Conservation (phyloP, 2,329 filamentous ascomycete species). For the Epichloe hybrida region DNA sequence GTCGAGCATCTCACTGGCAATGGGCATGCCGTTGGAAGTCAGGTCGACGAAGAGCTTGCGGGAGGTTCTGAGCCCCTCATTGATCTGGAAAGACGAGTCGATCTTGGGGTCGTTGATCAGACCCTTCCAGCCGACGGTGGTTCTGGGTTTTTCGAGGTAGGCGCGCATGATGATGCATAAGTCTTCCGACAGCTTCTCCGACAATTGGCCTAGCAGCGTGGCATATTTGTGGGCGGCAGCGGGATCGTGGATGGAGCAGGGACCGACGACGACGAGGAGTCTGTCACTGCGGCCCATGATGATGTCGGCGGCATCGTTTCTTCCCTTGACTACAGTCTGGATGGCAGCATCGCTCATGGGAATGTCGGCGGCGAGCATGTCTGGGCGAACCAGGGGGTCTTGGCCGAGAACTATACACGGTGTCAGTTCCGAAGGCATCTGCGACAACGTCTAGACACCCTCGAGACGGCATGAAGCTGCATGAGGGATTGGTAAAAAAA, state of each 20-base stretch:
- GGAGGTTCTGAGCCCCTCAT: slow-evolving; percentile 87
- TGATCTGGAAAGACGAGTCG: slow-evolving; percentile 94
- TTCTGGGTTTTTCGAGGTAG: slow-evolving; percentile 97
- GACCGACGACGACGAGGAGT: slow-evolving; percentile 85
- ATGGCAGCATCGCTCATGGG: slow-evolving; percentile 52
- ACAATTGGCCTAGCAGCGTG: slow-evolving; percentile 58
- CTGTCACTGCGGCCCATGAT: slow-evolving; percentile 72
- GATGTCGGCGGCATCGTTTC: slow-evolving; percentile 56
- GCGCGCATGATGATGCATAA: slow-evolving; percentile 93
- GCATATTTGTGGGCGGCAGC: slow-evolving; percentile 80
- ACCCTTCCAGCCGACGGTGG: slow-evolving; percentile 97
- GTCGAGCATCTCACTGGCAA: slow-evolving; percentile 96
- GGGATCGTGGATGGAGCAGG: slow-evolving; percentile 96
- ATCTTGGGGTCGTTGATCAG: slow-evolving; percentile 99
- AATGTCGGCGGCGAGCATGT: slow-evolving; percentile 75
- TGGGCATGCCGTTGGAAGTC: slow-evolving; percentile 77
- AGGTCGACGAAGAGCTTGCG: slow-evolving; percentile 87
- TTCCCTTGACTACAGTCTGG: slow-evolving; percentile 57
- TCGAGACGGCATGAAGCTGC: background rate
- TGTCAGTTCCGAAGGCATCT: slow-evolving; percentile 8
- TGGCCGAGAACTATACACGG: slow-evolving; percentile 63
- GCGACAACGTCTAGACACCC: background rate
- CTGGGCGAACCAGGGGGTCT: slow-evolving; percentile 87
- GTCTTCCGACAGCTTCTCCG: slow-evolving; percentile 68
- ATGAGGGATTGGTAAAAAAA: background rate